Conservation (phyloP, 2,329 filamentous ascomycete genomes). For the Trichoderma sp. region DNA sequence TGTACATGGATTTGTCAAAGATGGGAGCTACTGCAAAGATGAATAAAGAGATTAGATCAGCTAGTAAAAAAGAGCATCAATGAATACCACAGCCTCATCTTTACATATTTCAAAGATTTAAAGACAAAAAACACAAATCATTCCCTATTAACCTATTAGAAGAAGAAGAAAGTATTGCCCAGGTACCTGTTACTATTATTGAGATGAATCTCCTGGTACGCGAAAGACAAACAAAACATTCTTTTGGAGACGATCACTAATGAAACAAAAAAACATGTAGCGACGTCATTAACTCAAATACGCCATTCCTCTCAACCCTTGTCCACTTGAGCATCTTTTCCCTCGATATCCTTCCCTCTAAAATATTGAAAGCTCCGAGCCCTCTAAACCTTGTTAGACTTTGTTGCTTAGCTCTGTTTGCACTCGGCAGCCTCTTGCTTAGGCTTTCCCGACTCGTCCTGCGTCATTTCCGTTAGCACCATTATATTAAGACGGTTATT, state of each 20-base stretch:
- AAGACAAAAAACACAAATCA: not conserved
- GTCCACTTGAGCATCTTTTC: slow-evolving; percentile 8
- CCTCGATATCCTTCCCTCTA: not conserved
- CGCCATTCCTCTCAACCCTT: slow-evolving; percentile 11
- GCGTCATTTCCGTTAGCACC: slow-evolving; percentile 24
- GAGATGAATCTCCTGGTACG: slow-evolving; percentile 5
- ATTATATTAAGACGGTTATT: not conserved
- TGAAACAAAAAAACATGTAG: slow-evolving; percentile 11
- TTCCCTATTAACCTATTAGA: slow-evolving; percentile 8
- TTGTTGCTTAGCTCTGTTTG: slow-evolving; percentile 74
- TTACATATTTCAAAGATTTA: not conserved
- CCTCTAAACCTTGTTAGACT: not conserved
- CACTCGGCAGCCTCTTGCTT: slow-evolving; percentile 94
- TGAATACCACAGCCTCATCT: not conserved
- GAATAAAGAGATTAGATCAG: not conserved
- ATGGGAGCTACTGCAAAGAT: not conserved
- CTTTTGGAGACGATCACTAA: slow-evolving; percentile 17
- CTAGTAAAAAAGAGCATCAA: not conserved
- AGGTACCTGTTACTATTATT: slow-evolving; percentile 12
- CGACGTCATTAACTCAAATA: slow-evolving; percentile 17
- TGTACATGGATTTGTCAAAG: not conserved
- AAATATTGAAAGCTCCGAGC: slow-evolving; percentile 3
- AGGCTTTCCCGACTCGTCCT: slow-evolving; percentile 86
- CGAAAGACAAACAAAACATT: slow-evolving; percentile 13
- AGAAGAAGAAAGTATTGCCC: not conserved